A percentile compares a stretch with the other conserved stretches of the same genome.
Evolutionary conservation across 768 basidiomycete genomes (phyloP).

Genomic region (Hydnomerulius pinastri): DNA sequence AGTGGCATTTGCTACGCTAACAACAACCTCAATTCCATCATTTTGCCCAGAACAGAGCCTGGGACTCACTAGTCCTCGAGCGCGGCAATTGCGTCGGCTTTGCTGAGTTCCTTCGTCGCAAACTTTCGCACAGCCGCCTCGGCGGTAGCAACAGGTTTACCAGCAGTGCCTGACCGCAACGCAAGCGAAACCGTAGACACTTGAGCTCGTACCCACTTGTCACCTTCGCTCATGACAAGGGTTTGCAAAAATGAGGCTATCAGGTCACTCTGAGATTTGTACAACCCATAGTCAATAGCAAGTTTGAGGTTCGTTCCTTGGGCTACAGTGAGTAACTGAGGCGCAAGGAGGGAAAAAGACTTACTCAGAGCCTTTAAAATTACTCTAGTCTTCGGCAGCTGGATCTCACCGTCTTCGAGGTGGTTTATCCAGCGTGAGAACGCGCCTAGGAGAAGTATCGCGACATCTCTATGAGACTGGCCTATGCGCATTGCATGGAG

Average conservation of each 20-base stretch:
- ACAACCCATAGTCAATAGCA: conserved; percentile 87
- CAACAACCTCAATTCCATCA: conserved; percentile 2
- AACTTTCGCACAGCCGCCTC: conserved; percentile 79
- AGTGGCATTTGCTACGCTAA: conserved; percentile 85
- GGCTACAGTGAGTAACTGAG: conserved; percentile 67
- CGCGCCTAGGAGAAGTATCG: conserved; percentile 85
- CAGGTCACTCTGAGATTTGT: conserved; percentile 78
- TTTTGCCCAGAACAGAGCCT: not conserved
- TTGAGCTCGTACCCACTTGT: conserved; percentile 81
- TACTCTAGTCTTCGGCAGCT: conserved; percentile 63
- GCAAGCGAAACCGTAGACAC: conserved; percentile 69
- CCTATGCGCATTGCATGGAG: conserved; percentile 89
- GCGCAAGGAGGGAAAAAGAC: conserved; percentile 66
- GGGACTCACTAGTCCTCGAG: conserved; percentile 87
- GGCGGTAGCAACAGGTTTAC: conserved; percentile 76
- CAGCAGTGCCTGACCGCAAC: conserved; percentile 63
- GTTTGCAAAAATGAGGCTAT: conserved; percentile 94
- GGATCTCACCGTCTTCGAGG: conserved; percentile 78
- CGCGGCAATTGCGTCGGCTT: conserved; percentile 74
- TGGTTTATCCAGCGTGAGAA: conserved; percentile 92
- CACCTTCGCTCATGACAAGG: conserved; percentile 94
- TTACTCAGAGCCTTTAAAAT: conserved; percentile 79
- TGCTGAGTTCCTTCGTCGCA: conserved; percentile 82
- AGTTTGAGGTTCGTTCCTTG: conserved; percentile 83
- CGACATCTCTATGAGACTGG: conserved; percentile 73